phyloP scores from a whole-genome alignment of 192 early-diverging fungal species.

The Chytriomyces sp. region DNA sequence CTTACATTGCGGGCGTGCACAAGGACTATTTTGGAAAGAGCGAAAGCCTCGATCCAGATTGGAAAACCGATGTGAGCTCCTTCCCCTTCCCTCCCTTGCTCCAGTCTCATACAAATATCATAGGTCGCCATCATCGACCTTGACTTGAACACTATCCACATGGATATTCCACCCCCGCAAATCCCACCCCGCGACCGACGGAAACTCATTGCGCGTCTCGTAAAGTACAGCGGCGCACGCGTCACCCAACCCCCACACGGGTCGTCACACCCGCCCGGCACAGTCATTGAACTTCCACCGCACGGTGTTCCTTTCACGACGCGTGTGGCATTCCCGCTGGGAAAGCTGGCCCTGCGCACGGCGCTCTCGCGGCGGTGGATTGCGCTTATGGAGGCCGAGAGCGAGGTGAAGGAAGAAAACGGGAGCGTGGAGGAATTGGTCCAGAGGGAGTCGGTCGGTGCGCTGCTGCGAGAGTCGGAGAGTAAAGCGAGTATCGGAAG shows the following conservation, averaged over 20 bases:
- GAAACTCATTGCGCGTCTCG: conserved; percentile 63
- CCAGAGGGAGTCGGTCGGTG: neutral
- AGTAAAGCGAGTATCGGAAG: too few relatives aligned
- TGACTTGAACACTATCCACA: conserved; percentile 64
- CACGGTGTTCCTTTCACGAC: conserved; percentile 61
- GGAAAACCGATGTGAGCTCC: conserved; percentile 64
- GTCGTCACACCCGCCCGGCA: neutral
- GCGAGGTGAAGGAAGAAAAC: conserved; percentile 25
- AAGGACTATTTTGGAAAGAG: conserved; percentile 49
- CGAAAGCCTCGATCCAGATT: conserved; percentile 51
- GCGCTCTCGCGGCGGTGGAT: conserved; percentile 29
- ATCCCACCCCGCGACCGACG: conserved; percentile 65
- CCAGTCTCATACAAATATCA: neutral
- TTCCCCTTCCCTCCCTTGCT: too few relatives aligned
- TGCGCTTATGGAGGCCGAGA: conserved; percentile 4
- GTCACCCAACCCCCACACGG: neutral
- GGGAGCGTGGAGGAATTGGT: neutral
- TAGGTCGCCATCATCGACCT: conserved; percentile 64
- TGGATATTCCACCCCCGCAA: conserved; percentile 28
- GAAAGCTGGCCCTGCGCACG: conserved; percentile 34
- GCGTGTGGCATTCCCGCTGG: conserved; percentile 61
- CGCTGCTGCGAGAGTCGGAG: too few relatives aligned
- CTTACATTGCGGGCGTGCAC: conserved; percentile 76
- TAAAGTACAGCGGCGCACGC: conserved; percentile 57
- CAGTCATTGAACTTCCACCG: conserved; percentile 27